phyloP scores from a whole-genome alignment of 257 asterid genomes.

The Ballota nigra region DNA sequence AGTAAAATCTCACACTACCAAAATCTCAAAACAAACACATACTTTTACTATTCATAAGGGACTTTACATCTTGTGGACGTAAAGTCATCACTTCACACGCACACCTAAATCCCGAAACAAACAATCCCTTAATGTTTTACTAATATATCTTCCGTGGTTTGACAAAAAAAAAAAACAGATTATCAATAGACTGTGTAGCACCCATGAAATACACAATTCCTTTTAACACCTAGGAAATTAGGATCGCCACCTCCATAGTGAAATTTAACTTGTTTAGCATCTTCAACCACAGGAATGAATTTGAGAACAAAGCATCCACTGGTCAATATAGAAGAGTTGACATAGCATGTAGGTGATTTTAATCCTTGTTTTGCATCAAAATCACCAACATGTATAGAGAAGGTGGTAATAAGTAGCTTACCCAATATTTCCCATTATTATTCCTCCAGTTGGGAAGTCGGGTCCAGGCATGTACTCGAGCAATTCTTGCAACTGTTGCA shows the following conservation, averaged over 20 bases:
- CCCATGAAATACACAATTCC: background rate
- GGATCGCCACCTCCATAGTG: background rate
- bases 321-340: background rate
- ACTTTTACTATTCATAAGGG: no score
- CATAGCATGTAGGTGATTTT: background rate
- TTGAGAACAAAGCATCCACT: background rate
- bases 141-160: no score
- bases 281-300: background rate
- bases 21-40: no score
- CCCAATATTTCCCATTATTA: conserved; percentile 94
- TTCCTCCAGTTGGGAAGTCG: conserved; percentile 99
- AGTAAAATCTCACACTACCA: no score
- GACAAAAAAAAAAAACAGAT: background rate
- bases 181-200: background rate
- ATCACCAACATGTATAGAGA: background rate
- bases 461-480: conserved; percentile 99
- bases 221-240: background rate
- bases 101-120: no score
- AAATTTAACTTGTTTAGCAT: background rate
- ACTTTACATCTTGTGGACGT: no score
- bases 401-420: conserved; percentile 31
- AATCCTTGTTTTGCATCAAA: conserved; percentile 18
- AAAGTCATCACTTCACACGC: no score
- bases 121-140: no score
- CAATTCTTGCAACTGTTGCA: conserved; percentile 81